Percentiles rank a stretch among this genome's conserved stretches.
Conservation (phyloP, 1,284 basidiomycete genomes). For the Sporisorium graminicola region DNA sequence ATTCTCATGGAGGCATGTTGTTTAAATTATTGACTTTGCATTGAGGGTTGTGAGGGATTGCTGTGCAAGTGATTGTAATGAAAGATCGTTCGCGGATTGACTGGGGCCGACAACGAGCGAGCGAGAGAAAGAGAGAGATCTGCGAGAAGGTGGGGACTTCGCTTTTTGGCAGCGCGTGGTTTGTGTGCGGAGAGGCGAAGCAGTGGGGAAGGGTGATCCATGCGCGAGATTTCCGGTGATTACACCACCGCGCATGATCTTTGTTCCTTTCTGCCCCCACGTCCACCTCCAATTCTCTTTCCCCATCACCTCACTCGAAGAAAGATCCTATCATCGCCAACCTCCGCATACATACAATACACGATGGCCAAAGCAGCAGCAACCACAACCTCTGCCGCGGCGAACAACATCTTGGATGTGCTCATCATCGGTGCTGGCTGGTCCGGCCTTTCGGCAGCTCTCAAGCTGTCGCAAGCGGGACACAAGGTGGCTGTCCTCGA, state of each 20-base stretch:
- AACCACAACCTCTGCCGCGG: conserved; percentile 9
- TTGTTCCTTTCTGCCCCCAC: background rate
- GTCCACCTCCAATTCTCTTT: background rate
- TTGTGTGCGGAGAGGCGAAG: background rate
- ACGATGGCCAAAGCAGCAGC: conserved; percentile 31
- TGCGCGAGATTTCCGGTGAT: conserved; percentile 1
- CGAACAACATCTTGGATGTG: conserved; percentile 64
- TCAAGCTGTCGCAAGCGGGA: conserved; percentile 70
- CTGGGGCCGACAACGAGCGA: too few species aligned
- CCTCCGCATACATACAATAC: background rate
- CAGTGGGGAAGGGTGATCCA: conserved; percentile 18
- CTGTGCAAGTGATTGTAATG: too few species aligned
- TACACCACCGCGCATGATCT: conserved; percentile 9
- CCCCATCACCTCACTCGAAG: too few species aligned
- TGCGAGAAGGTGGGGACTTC: too few species aligned
- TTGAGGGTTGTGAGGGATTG: background rate
- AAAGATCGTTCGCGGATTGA: too few species aligned
- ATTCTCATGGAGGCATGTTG: background rate
- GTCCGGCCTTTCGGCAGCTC: conserved; percentile 72
- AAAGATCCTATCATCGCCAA: background rate
- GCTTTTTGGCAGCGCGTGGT: too few species aligned
- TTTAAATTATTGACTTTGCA: background rate
- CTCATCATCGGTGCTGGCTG: conserved; percentile 73
- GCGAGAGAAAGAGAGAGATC: too few species aligned
- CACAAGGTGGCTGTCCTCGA: conserved; percentile 72